Base-by-base conservation (phyloP, 352 stramenopile species). In the Pilasporangium apinafurcum region DNA sequence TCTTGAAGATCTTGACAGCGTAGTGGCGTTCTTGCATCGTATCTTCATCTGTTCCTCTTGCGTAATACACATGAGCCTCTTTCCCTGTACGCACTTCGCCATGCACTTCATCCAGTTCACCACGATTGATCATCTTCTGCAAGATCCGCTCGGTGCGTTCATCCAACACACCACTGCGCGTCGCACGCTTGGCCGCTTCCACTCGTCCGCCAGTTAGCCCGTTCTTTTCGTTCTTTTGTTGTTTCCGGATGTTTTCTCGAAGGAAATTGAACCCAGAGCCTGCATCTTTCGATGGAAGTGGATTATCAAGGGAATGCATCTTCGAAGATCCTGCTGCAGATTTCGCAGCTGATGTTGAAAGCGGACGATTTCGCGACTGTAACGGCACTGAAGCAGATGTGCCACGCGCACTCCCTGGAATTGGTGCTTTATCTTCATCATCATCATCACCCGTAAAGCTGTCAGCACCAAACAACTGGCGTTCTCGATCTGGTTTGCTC, bases 1-100 rank as follows among this genome's bases (percentile, higher is more conserved):
- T 89, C 64, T 79, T 80, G 56, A 92, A 93, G 45, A 93, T 79
- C 68, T 93, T 90, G 51, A 82, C 68, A 1, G 72, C 66, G 25
- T 68, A 60, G 43, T 74, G 51, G 9, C 48, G 47, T 29, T 30
- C 32, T 10, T 35, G 54, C 58, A 65, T 50, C 25, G 60, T 76
- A 14, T 51, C 51, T 35, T 65, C 59, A 35, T 83, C 70, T 2
- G 62, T 83, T 24, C 75, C 78, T 26, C 71, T 34, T 0, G 78
- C 80, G 53, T 78, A 80, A 44, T 84, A 93, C 42, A 93, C 79
- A 43, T 88, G 76, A 2, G 78, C 79, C 44, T 93, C 82, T 45
- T 94, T 94, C 20, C 82, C 82, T 9, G 69, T 83, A 51, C 86
- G 83, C 17, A 94, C 70, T 20, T 68, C 80, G 17, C 80, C 80